Conservation (phyloP, 2,329 filamentous ascomycete species). For the Bipolaris bicolor region DNA sequence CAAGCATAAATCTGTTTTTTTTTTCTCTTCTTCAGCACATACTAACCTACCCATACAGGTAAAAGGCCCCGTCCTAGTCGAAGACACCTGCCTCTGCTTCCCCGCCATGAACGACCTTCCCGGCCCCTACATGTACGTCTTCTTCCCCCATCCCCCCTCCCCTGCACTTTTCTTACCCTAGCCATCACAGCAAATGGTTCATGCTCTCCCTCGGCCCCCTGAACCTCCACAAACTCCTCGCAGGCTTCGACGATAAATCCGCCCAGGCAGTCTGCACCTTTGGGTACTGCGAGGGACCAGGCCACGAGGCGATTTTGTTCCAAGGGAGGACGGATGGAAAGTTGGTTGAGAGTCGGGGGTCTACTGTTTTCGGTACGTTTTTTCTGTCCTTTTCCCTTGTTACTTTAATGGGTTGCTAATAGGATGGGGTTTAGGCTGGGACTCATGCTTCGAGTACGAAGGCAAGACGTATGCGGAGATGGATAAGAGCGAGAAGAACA, state of each 20-base stretch:
- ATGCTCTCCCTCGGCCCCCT: slow-evolving; percentile 80
- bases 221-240: slow-evolving; percentile 88
- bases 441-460: slow-evolving; percentile 92
- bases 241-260: slow-evolving; percentile 86
- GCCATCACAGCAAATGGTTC: slow-evolving; percentile 83
- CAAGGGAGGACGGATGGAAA: slow-evolving; percentile 86
- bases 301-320: slow-evolving; percentile 83
- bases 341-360: slow-evolving; percentile 84
- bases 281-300: slow-evolving; percentile 85
- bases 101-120: slow-evolving; percentile 88
- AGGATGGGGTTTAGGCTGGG: slow-evolving; percentile 75
- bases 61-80: slow-evolving; percentile 86
- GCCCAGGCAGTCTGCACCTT: slow-evolving; percentile 96
- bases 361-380: slow-evolving; percentile 73
- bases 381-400: no score
- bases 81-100: slow-evolving; percentile 95
- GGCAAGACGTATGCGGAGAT: slow-evolving; percentile 93
- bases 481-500: slow-evolving; percentile 86
- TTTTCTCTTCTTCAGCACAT: no score
- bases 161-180: background rate
- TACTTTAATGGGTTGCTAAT: slow-evolving; percentile 66
- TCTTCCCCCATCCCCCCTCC: no score
- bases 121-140: slow-evolving; percentile 87
- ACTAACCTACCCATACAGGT: slow-evolving; percentile 58
- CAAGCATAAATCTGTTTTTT: no score